phyloP scores from a whole-genome alignment of 2,329 filamentous ascomycete species.

The Aaosphaeria pasadenensis region DNA sequence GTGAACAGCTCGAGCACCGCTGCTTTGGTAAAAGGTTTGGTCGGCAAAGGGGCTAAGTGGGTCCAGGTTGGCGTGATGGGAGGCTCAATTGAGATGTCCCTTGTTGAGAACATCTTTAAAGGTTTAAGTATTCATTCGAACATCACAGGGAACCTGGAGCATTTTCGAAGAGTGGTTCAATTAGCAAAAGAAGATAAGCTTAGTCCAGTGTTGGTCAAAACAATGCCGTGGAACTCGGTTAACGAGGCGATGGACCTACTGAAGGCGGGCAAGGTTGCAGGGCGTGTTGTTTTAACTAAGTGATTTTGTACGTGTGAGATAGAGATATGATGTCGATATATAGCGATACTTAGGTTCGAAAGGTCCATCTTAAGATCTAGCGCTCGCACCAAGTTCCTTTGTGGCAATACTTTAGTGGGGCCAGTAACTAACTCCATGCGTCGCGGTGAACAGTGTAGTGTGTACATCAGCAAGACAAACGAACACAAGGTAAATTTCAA shows the following conservation, averaged over 20 bases:
- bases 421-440: no score
- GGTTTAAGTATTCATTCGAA: neutral
- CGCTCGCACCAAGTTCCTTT: no score
- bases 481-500: neutral
- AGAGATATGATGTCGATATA: no score
- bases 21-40: neutral
- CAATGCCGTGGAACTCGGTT: neutral
- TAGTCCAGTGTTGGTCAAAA: neutral
- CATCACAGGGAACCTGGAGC: neutral
- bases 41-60: neutral
- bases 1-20: neutral
- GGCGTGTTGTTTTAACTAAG: neutral
- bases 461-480: neutral
- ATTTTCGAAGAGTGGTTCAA: neutral
- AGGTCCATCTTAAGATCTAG: no score
- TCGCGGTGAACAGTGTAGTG: no score
- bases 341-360: no score
- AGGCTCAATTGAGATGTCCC: neutral
- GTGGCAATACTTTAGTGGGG: no score
- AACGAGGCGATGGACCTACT: neutral
- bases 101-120: neutral
- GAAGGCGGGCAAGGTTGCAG: neutral
- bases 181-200: neutral
- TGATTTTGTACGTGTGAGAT: no score
- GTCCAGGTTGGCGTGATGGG: neutral